Evolutionary conservation across 2,329 filamentous ascomycete genomes (phyloP), one percentile per base, ranked within the genome.

Genomic region (Stagonosporopsis cucurbitacearum): DNA sequence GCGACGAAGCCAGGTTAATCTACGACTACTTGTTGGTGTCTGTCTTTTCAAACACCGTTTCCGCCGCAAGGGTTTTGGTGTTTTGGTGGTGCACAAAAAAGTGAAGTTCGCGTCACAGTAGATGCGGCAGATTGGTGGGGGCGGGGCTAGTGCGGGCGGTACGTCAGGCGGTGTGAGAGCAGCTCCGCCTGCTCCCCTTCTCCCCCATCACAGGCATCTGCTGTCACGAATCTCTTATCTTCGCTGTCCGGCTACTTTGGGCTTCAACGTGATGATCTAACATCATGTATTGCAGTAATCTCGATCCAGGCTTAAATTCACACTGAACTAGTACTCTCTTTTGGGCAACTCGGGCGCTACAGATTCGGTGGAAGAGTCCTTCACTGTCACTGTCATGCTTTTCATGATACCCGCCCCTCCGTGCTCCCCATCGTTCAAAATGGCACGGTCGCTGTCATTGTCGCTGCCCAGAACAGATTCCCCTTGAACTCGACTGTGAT

Each of bases 401-500:
- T 65, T 66, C 57, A 60, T 62, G 20, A 70, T 70, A 6, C 67
- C 63, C 2, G 37, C 15, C n/a, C 39, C 20, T 19, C 19, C 22
- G 23, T 42, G 47, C 11, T 39, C 20, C 19, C 13, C 48, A 6
- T 51, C 48, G 13, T 37, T 40, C 19, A 69, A 19, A 9, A 69
- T 68, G 5, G 65, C 65, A 11, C 64, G 59, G 43, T 69, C 67
- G 40, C 67, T 69, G 20, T 67, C 65, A 36, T 63, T 60, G 28
- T 68, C 64, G 9, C 49, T 53, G 15, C 64, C 64, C 2, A 67
- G 41, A 11, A 65, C 40, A 7, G 61, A 65, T 23, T 69, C 67
- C 8, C 48, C 48, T 13, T 39, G 60, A 20, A 64, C 28, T 5
- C 62, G 58, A 33, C 58, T 62, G 30, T 65, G 64, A 28, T 66